These are phyloP conservation scores for Daldinia eschscholtzii DNA, from an alignment of 2,329 filamentous ascomycete genomes.

Conservation along the genomic window DNA sequence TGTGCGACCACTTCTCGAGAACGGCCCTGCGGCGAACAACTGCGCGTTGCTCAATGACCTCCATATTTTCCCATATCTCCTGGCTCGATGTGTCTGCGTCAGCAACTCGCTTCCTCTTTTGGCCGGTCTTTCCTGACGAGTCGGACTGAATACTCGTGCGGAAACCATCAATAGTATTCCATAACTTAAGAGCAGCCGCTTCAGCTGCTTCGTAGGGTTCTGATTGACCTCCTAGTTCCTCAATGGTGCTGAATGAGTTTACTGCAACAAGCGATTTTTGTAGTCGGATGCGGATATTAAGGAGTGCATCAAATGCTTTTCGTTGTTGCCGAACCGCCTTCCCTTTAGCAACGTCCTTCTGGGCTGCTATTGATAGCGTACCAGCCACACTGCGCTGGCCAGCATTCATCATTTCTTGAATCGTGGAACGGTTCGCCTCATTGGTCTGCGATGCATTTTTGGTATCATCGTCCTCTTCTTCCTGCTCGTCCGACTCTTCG, in stretches of 20 bases:
- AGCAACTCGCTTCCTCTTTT: slow-evolving; percentile 72
- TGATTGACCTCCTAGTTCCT: slow-evolving; percentile 58
- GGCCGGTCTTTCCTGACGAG: slow-evolving; percentile 60
- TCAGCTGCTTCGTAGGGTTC: slow-evolving; percentile 82
- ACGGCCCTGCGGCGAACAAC: slow-evolving; percentile 74
- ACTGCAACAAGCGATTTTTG: slow-evolving; percentile 89
- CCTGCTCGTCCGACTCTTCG: slow-evolving; percentile 53
- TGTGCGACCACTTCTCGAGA: slow-evolving; percentile 91
- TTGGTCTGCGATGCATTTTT: slow-evolving; percentile 51
- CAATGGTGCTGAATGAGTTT: slow-evolving; percentile 74
- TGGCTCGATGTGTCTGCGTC: slow-evolving; percentile 69
- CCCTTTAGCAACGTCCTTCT: slow-evolving; percentile 86
- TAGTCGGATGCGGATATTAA: slow-evolving; percentile 91
- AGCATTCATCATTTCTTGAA: slow-evolving; percentile 75
- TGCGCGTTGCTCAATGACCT: slow-evolving; percentile 71
- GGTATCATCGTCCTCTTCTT: slow-evolving; percentile 53
- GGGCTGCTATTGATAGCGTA: slow-evolving; percentile 72
- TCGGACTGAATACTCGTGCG: slow-evolving; percentile 70
- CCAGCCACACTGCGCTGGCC: slow-evolving; percentile 75
- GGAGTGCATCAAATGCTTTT: slow-evolving; percentile 85
- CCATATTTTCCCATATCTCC: slow-evolving; percentile 79
- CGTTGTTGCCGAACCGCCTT: slow-evolving; percentile 87
- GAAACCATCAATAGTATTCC: slow-evolving; percentile 82
- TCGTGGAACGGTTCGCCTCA: slow-evolving; percentile 63
- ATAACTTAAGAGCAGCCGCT: slow-evolving; percentile 84